Percentiles rank a stretch among this genome's conserved stretches.
phyloP scores from a whole-genome alignment of 176 grass and related monocot genomes.

The Aegilops longissima region DNA sequence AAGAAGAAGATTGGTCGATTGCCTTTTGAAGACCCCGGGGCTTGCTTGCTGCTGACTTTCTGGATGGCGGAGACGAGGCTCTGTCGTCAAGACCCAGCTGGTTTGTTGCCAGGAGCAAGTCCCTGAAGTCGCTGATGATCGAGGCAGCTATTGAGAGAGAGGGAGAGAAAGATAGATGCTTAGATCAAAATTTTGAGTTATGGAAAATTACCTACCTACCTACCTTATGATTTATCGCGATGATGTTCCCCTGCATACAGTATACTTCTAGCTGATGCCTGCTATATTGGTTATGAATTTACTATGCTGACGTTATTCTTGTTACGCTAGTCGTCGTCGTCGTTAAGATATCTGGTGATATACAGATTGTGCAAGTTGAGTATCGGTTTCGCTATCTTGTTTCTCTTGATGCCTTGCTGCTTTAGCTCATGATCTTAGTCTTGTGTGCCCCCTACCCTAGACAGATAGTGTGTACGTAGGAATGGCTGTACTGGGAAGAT shows the following conservation, averaged over 20 bases:
- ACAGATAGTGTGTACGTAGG: too few species aligned
- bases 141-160: constrained; percentile 36
- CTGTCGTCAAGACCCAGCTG: constrained; percentile 6
- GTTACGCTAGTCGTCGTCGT: background rate
- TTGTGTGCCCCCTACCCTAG: too few species aligned
- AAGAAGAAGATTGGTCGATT: constrained; percentile 34
- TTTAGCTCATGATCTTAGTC: too few species aligned
- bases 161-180: constrained; percentile 30
- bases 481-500: too few species aligned
- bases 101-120: constrained; percentile 37
- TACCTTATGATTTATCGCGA: background rate
- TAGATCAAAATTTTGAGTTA: constrained; percentile 39
- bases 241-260: background rate
- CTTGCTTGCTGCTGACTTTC: constrained; percentile 60
- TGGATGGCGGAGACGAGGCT: constrained; percentile 54
- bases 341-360: background rate
- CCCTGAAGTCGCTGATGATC: constrained; percentile 31
- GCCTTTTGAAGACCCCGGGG: constrained; percentile 73
- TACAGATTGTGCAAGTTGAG: background rate
- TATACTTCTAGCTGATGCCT: background rate
- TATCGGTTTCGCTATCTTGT: background rate
- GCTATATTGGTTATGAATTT: constrained; percentile 10
- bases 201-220: background rate
- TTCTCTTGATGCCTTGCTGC: too few species aligned
- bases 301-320: constrained; percentile 11